Evolutionary conservation across 2,329 filamentous ascomycete species (phyloP), one percentile per base, ranked within the genome.

Genomic region (Cytospora leucostoma): DNA sequence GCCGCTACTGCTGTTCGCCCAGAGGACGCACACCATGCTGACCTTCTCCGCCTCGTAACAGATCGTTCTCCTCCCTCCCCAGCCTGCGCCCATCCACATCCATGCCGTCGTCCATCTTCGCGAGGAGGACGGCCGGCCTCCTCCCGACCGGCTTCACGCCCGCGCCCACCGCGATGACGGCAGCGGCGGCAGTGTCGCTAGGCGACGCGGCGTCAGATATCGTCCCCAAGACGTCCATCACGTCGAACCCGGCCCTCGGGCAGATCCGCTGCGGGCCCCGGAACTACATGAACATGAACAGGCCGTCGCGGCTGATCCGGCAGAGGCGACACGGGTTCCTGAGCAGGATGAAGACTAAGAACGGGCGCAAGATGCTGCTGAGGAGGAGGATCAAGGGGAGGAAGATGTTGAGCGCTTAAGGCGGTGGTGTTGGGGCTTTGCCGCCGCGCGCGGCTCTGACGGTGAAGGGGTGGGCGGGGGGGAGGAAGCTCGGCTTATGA

Each of bases 321-420:
- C 87, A 87, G 78, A 78, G 84, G 32, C 79, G 84, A 67, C 80
- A 83, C 67, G 85, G 85, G 1, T 88, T 86, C 69, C 72, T 88
- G 55, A 79, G 76, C 67, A 76, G 84, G 44, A 73, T 80, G 67
- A 75, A 79, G 67, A 80, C 79, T 53, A 79, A 77, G 70, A 81
- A 78, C 11, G 85, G 85, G 3, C 76, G 79, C 63, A 83, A 80
- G 75, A 84, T 80, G 65, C 70, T 88, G 59, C 73, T 76, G 71
- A 74, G 84, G 69, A 77, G 85, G 73, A 77, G 71, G 74, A 68
- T 77, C 15, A 87, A 86, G 80, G 81, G 83, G 59, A 74, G 85
- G 67, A 76, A 74, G 70, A 73, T 77, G 69, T 63, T 85, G 67
- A 72, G 74, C 32, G 71, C 70, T 61, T 78, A 70, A 60, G 57